Evolutionary conservation across 2,329 filamentous ascomycete species (phyloP), one percentile per base, ranked within the genome.

Genomic region (Exophiala calicioides): DNA sequence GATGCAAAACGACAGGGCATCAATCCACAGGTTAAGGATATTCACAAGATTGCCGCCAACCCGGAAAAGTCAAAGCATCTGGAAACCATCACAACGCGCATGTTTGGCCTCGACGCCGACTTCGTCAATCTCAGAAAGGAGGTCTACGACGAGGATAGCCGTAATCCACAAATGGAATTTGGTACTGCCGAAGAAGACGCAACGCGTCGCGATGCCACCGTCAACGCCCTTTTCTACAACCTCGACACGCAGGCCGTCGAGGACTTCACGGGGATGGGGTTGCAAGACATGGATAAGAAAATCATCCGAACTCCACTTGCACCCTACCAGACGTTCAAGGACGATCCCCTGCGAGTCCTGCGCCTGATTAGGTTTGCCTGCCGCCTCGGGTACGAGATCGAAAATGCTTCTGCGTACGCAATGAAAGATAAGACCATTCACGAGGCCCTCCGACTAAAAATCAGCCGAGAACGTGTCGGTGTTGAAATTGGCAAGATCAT

Each of bases 151-250:
- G 84, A 88, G n/a, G 82, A 93, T 50, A 95, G 88, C 62, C 82
- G 93, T 26, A 95, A 94, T 60, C 91, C 91, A 1, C 78, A 88
- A 59, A 86, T 97, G 78, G 90, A 95, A 64, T 96, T 96, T 66
- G 93, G 91, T 4, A 95, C 89, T 0, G 85, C 91, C 1, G 79
- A 87, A 63, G 90, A 98, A 66, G 91, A 98, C 68, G 91, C 91
- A 2, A 65, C 90, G 57, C 83, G 91, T 16, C 82, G 91, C 36
- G 91, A 98, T 72, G 90, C 91, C 16, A 96, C 90, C 0, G 83
- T 97, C 52, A 98, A 98, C 65, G 89, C 93, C 18, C 80, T 98
- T 53, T 97, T 97, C 70, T 97, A 93, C 74, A 97, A 97, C 60
- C 72, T 98, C 29, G 83, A 90, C 61, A 89, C 85, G 1, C 78